phyloP scores from a whole-genome alignment of 805 yeast genomes.

The Candida khao-thaluensis region DNA sequence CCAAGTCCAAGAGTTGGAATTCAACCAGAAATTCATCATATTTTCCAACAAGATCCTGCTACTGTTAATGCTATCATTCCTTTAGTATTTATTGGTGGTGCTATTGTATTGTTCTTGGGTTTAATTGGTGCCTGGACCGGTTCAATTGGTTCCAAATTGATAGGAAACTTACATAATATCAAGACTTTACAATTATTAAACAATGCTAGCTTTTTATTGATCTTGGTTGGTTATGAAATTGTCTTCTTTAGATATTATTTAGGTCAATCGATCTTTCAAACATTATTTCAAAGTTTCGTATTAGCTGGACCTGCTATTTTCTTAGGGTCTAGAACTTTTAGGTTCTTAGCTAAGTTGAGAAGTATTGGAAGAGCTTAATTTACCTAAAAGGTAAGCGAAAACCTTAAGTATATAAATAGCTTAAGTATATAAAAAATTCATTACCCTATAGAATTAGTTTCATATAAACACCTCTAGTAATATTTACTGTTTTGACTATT shows the following conservation, averaged over 20 bases:
- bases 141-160: constrained; percentile 18
- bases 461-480: no score
- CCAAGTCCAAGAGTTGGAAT: constrained; percentile 42
- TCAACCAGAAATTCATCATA: constrained; percentile 62
- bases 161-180: constrained; percentile 36
- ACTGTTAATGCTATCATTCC: constrained; percentile 56
- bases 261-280: constrained; percentile 58
- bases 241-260: constrained; percentile 58
- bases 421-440: no score
- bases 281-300: constrained; percentile 47
- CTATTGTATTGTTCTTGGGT: constrained; percentile 40
- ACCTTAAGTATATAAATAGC: no score
- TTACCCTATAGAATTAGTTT: neutral
- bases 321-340: constrained; percentile 66
- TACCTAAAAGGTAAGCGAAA: no score
- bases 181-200: constrained; percentile 33
- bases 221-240: constrained; percentile 51
- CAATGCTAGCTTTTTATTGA: constrained; percentile 46
- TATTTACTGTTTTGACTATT: no score
- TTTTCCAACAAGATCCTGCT: constrained; percentile 53
- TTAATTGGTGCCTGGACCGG: constrained; percentile 47
- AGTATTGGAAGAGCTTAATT: constrained; percentile 25
- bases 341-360: constrained; percentile 40
- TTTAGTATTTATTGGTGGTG: constrained; percentile 45
- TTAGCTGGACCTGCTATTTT: constrained; percentile 55